Conservation (phyloP, 2,329 filamentous ascomycete genomes). For the Monosporascus sp. region DNA sequence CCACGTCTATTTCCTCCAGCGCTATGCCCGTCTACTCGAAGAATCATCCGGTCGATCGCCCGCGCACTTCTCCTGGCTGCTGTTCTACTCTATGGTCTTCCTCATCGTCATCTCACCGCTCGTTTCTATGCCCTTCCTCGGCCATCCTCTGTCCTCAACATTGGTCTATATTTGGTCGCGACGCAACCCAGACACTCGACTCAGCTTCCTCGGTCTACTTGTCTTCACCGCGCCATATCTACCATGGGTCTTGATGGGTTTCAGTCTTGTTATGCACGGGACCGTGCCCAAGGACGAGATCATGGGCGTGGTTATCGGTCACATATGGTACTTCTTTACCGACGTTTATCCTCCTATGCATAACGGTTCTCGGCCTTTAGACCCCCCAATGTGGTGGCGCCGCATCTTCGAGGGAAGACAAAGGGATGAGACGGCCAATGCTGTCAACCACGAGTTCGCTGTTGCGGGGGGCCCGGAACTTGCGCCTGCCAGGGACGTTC, state of each 20-base stretch:
- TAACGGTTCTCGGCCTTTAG: slow-evolving; percentile 76
- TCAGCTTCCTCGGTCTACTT: slow-evolving; percentile 83
- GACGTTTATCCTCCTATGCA: slow-evolving; percentile 94
- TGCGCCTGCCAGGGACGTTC: slow-evolving; percentile 43
- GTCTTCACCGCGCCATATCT: slow-evolving; percentile 93
- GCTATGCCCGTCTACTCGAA: slow-evolving; percentile 91
- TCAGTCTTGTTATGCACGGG: slow-evolving; percentile 87
- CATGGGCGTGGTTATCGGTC: slow-evolving; percentile 88
- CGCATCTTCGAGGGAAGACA: slow-evolving; percentile 68
- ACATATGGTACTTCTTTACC: slow-evolving; percentile 97
- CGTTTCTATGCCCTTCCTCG: slow-evolving; percentile 87
- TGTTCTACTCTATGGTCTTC: slow-evolving; percentile 76
- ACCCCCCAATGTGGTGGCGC: slow-evolving; percentile 87
- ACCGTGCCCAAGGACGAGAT: slow-evolving; percentile 92
- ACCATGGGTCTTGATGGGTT: slow-evolving; percentile 91
- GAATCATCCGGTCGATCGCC: slow-evolving; percentile 89
- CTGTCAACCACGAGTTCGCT: slow-evolving; percentile 58
- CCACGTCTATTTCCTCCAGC: slow-evolving; percentile 96
- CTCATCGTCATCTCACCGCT: slow-evolving; percentile 80
- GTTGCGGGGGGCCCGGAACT: slow-evolving; percentile 52
- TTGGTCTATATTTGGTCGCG: slow-evolving; percentile 98
- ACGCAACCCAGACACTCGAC: slow-evolving; percentile 82
- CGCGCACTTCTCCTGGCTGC: slow-evolving; percentile 91
- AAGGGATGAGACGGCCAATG: slow-evolving; percentile 43
- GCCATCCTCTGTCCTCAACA: slow-evolving; percentile 86